A percentile compares a stretch with the other conserved stretches of the same genome.
Conservation (phyloP, 768 basidiomycete genomes). For the Mycena haematopus region DNA sequence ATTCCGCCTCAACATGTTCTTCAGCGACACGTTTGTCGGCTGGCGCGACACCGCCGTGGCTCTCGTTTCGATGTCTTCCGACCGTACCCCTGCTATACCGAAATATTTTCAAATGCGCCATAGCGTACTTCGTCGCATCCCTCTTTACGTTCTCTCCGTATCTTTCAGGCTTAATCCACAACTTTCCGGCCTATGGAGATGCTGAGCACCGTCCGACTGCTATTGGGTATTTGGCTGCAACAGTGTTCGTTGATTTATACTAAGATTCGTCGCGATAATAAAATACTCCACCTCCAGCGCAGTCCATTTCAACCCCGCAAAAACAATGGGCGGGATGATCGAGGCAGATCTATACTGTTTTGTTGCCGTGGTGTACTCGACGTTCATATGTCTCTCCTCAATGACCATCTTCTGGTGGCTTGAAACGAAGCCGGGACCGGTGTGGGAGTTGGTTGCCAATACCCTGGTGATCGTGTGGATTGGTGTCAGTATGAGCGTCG, state of each 20-base stretch:
- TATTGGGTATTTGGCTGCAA: conserved; percentile 91
- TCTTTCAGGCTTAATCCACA: conserved; percentile 72
- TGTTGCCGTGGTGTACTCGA: conserved; percentile 70
- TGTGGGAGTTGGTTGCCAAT: conserved; percentile 79
- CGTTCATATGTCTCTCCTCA: conserved; percentile 74
- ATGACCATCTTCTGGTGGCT: conserved; percentile 84
- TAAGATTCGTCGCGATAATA: conserved; percentile 5
- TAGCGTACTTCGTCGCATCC: conserved; percentile 89
- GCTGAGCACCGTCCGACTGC: conserved; percentile 64
- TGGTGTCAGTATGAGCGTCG: conserved; percentile 76
- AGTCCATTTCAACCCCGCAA: conserved; percentile 93
- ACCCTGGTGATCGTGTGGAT: conserved; percentile 80
- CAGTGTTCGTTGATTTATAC: conserved; percentile 64
- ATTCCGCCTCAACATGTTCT: conserved; percentile 30
- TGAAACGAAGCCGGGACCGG: conserved; percentile 70
- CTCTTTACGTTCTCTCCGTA: conserved; percentile 90
- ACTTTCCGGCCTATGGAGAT: conserved; percentile 59
- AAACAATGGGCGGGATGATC: conserved; percentile 91
- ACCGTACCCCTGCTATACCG: conserved; percentile 58
- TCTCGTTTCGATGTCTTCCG: conserved; percentile 36
- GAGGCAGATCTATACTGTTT: conserved; percentile 87
- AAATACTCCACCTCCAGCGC: conserved; percentile 50
- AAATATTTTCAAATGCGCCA: conserved; percentile 87
- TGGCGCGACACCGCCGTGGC: conserved; percentile 22
- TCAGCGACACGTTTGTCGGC: conserved; percentile 25